A percentile compares a stretch with the other conserved stretches of the same genome.
Conservation (phyloP, 768 basidiomycete genomes). For the Auricularia sp. region DNA sequence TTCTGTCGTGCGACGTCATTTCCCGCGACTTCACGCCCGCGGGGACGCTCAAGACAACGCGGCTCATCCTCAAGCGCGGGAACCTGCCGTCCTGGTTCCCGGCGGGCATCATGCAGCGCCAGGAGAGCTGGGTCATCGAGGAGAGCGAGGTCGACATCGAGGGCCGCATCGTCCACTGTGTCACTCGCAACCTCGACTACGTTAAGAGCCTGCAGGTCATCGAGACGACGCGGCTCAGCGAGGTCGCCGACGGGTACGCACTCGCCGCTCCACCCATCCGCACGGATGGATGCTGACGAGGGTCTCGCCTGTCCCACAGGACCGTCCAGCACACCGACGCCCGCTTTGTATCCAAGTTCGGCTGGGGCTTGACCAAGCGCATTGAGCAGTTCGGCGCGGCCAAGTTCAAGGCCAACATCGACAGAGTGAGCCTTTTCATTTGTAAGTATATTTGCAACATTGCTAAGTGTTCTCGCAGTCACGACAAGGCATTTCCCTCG, state of each 20-base stretch:
- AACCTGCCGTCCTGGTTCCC: slow-evolving; percentile 90
- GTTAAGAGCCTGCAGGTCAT: slow-evolving; percentile 90
- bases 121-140: slow-evolving; percentile 91
- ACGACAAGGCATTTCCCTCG: slow-evolving; percentile 77
- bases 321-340: slow-evolving; percentile 82
- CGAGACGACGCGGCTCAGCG: slow-evolving; percentile 65
- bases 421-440: slow-evolving; percentile 44
- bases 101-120: slow-evolving; percentile 66
- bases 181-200: slow-evolving; percentile 86
- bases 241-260: slow-evolving; percentile 58
- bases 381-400: slow-evolving; percentile 81
- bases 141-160: slow-evolving; percentile 88
- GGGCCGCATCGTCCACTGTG: slow-evolving; percentile 63
- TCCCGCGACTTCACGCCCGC: slow-evolving; percentile 63
- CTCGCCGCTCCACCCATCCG: neutral
- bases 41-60: slow-evolving; percentile 73
- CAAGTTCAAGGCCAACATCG: slow-evolving; percentile 79
- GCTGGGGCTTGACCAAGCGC: slow-evolving; percentile 78
- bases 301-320: slow-evolving; percentile 34
- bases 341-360: slow-evolving; percentile 76
- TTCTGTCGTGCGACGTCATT: slow-evolving; percentile 92
- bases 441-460: neutral
- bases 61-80: slow-evolving; percentile 87
- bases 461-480: slow-evolving; percentile 37
- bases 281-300: neutral